Percentiles rank a stretch among this genome's conserved stretches.
Evolutionary conservation across 371 early-diverging fungal genomes (phyloP).

Genomic region (Lichtheimia hyalospora): DNA sequence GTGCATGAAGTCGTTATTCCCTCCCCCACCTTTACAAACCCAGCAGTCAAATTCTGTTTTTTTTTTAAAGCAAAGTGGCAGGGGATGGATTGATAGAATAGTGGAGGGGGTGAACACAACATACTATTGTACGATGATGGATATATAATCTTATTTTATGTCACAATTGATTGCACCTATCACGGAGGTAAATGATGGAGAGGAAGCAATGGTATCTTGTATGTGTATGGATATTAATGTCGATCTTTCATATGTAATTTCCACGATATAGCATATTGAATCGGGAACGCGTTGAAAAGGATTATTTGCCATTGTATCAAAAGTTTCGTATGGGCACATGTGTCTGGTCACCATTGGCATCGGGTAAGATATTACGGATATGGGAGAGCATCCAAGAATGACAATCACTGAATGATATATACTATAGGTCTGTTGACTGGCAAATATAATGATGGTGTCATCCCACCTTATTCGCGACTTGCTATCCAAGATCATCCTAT

Average conservation of each 20-base stretch:
- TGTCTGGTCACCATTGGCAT: conserved; percentile 82
- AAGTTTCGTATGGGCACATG: conserved; percentile 75
- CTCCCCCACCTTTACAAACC: too few relatives aligned
- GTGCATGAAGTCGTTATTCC: too few relatives aligned
- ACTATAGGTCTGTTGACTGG: conserved; percentile 59
- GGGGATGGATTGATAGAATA: too few relatives aligned
- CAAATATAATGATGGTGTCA: conserved; percentile 71
- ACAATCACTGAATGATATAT: neutral
- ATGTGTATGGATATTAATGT: neutral
- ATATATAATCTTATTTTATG: too few relatives aligned
- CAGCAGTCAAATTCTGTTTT: too few relatives aligned
- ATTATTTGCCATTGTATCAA: conserved; percentile 74
- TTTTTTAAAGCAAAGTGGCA: too few relatives aligned
- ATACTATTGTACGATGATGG: too few relatives aligned
- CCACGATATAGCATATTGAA: conserved; percentile 88
- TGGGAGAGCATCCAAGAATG: neutral
- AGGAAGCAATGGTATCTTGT: too few relatives aligned
- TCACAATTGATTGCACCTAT: conserved; percentile 70
- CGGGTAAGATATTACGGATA: conserved; percentile 35
- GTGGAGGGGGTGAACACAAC: too few relatives aligned
- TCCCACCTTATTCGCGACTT: conserved; percentile 72
- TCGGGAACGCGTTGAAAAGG: conserved; percentile 78
- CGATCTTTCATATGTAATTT: conserved; percentile 43
- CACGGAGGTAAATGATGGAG: too few relatives aligned
- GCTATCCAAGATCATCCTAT: conserved; percentile 65